phyloP scores from a whole-genome alignment of 2,329 filamentous ascomycete genomes.

The Penicillium concentricum region DNA sequence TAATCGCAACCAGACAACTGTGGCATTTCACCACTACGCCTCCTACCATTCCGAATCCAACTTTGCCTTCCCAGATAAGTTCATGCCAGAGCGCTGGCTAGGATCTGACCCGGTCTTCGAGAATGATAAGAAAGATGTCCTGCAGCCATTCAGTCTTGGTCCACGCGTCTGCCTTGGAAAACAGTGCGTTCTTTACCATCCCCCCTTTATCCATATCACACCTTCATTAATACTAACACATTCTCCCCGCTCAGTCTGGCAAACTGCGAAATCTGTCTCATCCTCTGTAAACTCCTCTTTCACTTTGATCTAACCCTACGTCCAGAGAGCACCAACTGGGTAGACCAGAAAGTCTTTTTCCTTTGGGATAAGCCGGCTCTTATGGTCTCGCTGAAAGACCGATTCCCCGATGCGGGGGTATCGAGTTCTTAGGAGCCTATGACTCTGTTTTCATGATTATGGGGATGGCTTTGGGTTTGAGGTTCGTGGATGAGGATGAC shows the following conservation, averaged over 20 bases:
- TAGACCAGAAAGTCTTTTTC: slow-evolving; percentile 22
- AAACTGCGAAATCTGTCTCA: slow-evolving; percentile 27
- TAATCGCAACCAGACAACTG: slow-evolving; percentile 9
- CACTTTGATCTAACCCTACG: slow-evolving; percentile 24
- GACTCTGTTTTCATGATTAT: not conserved
- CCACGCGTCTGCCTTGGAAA: slow-evolving; percentile 39
- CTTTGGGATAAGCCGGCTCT: slow-evolving; percentile 30
- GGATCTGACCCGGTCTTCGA: slow-evolving; percentile 14
- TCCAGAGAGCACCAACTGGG: slow-evolving; percentile 20
- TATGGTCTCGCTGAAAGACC: slow-evolving; percentile 15
- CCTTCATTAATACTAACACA: not conserved
- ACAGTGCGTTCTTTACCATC: slow-evolving; percentile 14
- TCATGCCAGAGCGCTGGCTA: slow-evolving; percentile 38
- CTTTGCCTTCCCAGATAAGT: slow-evolving; percentile 25
- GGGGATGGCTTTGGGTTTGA: not conserved
- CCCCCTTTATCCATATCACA: too few species aligned
- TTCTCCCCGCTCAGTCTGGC: slow-evolving; percentile 16
- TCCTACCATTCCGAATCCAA: slow-evolving; percentile 26
- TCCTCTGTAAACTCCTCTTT: slow-evolving; percentile 27
- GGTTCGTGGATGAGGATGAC: not conserved
- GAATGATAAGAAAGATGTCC: slow-evolving; percentile 23
- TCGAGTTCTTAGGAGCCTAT: not conserved
- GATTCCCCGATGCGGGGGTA: not conserved
- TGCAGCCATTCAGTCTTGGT: slow-evolving; percentile 38
- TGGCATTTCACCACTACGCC: slow-evolving; percentile 25